Evolutionary conservation across 1,284 basidiomycete species (phyloP).

Genomic region (Leccinum angustisporum): DNA sequence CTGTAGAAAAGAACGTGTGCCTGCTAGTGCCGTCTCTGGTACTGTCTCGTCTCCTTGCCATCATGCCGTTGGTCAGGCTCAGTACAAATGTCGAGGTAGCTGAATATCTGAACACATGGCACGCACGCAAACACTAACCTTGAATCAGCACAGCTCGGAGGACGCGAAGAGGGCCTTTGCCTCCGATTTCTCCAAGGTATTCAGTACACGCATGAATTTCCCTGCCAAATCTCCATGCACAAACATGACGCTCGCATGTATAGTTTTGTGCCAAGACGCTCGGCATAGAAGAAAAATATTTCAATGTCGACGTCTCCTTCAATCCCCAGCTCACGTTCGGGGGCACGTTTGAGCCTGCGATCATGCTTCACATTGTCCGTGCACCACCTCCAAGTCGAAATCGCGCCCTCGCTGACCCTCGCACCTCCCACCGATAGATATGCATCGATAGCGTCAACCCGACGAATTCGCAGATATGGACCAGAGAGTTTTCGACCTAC

Average conservation of each 20-base stretch:
- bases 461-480: background rate
- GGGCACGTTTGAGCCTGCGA: slow-evolving; percentile 67
- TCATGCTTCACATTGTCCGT: slow-evolving; percentile 55
- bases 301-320: background rate
- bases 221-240: background rate
- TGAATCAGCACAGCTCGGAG: slow-evolving; percentile 18
- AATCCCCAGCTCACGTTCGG: background rate
- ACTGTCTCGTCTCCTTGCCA: background rate
- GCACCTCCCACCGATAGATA: background rate
- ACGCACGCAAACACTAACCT: background rate
- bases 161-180: slow-evolving; percentile 45
- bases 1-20: background rate
- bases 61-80: slow-evolving; percentile 24
- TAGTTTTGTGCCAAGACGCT: background rate
- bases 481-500: background rate
- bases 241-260: background rate
- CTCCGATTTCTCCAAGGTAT: slow-evolving; percentile 54
- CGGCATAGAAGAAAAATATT: background rate
- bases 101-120: background rate
- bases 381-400: background rate
- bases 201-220: background rate
- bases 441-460: background rate
- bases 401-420: background rate
- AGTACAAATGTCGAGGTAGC: slow-evolving; percentile 21
- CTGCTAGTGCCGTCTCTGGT: background rate